phyloP scores from a whole-genome alignment of 2,329 filamentous ascomycete genomes.

The Colletotrichum sp. region DNA sequence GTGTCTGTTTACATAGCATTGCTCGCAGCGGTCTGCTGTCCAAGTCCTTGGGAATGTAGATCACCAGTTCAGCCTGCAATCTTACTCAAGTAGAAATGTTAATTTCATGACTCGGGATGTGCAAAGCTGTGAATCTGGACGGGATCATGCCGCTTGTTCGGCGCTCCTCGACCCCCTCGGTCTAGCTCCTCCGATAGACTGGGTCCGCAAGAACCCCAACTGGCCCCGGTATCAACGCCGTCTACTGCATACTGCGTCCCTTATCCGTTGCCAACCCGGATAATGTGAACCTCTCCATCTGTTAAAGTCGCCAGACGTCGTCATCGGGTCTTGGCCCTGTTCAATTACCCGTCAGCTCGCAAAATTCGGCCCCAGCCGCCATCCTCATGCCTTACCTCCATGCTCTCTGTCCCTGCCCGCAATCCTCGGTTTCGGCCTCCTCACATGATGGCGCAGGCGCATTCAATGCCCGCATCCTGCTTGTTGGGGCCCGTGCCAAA shows the following conservation, averaged over 20 bases:
- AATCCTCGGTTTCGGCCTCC: not conserved
- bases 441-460: constrained; percentile 42
- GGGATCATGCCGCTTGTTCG: not conserved
- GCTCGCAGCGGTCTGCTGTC: not conserved
- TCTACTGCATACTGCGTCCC: not conserved
- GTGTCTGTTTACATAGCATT: not conserved
- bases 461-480: constrained; percentile 41
- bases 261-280: not conserved
- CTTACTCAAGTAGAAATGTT: not conserved
- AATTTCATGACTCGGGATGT: not conserved
- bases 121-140: not conserved
- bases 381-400: not conserved
- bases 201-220: not conserved
- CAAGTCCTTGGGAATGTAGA: not conserved
- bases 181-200: not conserved
- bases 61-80: not conserved
- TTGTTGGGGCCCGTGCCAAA: constrained; percentile 51
- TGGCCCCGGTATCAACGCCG: not conserved
- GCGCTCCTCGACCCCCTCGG: not conserved
- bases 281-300: not conserved
- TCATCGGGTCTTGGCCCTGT: not conserved
- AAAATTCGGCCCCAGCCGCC: not conserved
- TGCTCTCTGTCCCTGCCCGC: not conserved
- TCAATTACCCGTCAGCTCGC: not conserved
- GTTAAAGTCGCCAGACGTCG: not conserved